A percentile compares a stretch with the other conserved stretches of the same genome.
Conservation (phyloP, 2,329 filamentous ascomycete species). For the Aquanectria penicillioides region DNA sequence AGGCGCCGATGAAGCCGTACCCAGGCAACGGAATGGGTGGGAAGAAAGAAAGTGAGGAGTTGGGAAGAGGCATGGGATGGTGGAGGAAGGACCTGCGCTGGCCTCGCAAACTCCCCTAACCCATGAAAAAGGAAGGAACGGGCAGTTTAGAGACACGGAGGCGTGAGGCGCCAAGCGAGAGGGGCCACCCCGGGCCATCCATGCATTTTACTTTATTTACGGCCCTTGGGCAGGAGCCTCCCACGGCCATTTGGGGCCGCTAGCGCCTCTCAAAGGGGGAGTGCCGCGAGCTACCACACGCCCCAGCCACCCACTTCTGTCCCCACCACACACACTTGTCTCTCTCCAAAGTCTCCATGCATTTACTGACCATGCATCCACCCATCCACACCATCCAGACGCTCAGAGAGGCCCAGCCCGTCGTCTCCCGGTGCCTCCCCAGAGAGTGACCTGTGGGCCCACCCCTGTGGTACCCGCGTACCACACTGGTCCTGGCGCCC, state of each 20-base stretch:
- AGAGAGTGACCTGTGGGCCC: conserved; percentile 26
- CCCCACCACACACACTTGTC: conserved; percentile 9
- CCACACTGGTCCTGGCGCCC: conserved; percentile 18
- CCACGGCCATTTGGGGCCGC: conserved; percentile 11
- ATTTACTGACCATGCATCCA: conserved; percentile 10
- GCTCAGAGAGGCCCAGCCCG: conserved; percentile 27
- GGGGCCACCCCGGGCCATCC: conserved; percentile 40
- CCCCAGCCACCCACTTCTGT: conserved; percentile 10
- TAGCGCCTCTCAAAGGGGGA: conserved; percentile 4
- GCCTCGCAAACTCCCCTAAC: conserved; percentile 55
- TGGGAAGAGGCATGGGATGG: conserved; percentile 51
- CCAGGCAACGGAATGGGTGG: conserved; percentile 46
- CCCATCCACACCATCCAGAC: conserved; percentile 23
- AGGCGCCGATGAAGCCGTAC: conserved; percentile 45
- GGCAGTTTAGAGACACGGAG: conserved; percentile 44
- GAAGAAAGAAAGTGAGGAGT: conserved; percentile 50
- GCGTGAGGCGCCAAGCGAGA: conserved; percentile 38
- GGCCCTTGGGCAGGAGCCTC: conserved; percentile 27
- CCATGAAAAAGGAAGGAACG: conserved; percentile 54
- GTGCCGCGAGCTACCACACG: conserved; percentile 13
- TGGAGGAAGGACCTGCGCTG: conserved; percentile 54
- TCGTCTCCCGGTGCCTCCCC: conserved; percentile 29
- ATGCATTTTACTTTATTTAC: conserved; percentile 38
- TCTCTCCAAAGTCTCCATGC: conserved; percentile 5
- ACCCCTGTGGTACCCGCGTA: conserved; percentile 21